Percentiles rank a stretch among this genome's conserved stretches.
Evolutionary conservation across 805 yeast species (phyloP).

Genomic region (Zygotorulaspora danielsina): DNA sequence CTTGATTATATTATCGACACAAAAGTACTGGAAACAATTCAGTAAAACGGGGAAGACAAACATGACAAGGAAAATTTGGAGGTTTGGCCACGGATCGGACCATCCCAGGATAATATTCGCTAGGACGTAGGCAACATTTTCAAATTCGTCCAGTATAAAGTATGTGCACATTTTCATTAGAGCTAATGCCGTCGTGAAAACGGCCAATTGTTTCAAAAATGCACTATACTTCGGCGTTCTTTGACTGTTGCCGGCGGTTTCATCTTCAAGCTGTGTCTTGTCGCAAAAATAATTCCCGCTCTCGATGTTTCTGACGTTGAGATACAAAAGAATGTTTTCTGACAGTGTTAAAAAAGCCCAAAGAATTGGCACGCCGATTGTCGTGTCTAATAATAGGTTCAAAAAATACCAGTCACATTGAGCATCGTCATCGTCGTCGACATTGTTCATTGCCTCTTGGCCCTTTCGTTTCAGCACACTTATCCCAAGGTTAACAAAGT

Average conservation of each 20-base stretch:
- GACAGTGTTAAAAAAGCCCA: conserved; percentile 53
- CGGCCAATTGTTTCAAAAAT: conserved; percentile 63
- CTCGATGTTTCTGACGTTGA: conserved; percentile 40
- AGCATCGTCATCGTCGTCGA: conserved; percentile 43
- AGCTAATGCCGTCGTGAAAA: conserved; percentile 61
- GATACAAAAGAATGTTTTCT: conserved; percentile 39
- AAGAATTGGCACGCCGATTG: conserved; percentile 83
- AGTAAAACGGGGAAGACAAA: conserved; percentile 70
- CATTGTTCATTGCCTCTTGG: conserved; percentile 1
- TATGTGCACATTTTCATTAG: conserved; percentile 60
- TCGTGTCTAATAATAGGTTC: conserved; percentile 84
- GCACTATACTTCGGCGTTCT: conserved; percentile 57
- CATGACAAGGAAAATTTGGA: conserved; percentile 85
- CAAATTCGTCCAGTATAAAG: conserved; percentile 57
- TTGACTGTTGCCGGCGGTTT: conserved; percentile 53
- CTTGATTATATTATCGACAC: conserved; percentile 71
- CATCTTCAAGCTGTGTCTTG: conserved; percentile 6
- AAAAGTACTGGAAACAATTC: conserved; percentile 68
- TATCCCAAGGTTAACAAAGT: conserved; percentile 66
- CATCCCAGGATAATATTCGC: conserved; percentile 76
- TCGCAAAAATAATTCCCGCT: conserved; percentile 44
- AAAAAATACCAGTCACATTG: conserved; percentile 96
- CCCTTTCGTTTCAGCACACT: conserved; percentile 52
- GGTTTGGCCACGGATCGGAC: conserved; percentile 73
- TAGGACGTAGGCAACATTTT: conserved; percentile 65